phyloP scores from a whole-genome alignment of 2,329 filamentous ascomycete species.

The Ceratocystiopsis sp. region DNA sequence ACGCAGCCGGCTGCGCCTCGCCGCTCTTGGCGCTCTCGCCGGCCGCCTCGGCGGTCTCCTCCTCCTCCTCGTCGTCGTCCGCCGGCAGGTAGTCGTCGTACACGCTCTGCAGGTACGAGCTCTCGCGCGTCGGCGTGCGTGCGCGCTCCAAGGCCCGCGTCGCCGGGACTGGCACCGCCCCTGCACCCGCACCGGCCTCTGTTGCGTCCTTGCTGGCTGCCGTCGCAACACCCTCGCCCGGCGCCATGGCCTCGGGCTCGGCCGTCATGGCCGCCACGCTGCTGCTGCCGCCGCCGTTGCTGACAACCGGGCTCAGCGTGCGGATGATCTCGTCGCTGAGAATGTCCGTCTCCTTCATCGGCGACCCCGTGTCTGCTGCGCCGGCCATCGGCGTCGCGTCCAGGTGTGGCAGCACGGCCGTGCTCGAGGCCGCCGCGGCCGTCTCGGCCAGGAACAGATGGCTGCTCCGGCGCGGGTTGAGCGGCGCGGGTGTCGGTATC shows the following conservation, averaged over 20 bases:
- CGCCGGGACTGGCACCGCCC: too few species aligned
- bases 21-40: not conserved
- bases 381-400: constrained; percentile 16
- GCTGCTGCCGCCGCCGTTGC: constrained; percentile 12
- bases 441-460: constrained; percentile 19
- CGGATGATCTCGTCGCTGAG: constrained; percentile 60
- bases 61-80: constrained; percentile 18
- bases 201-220: not conserved
- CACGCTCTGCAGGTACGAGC: constrained; percentile 45
- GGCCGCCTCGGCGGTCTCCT: constrained; percentile 5
- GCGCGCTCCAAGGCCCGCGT: not conserved
- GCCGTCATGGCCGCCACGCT: constrained; percentile 10
- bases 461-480: constrained; percentile 24
- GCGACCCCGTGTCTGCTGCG: constrained; percentile 28
- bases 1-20: too few species aligned
- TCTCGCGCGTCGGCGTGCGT: constrained; percentile 25
- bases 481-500: constrained; percentile 21
- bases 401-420: too few species aligned
- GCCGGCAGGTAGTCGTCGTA: constrained; percentile 52
- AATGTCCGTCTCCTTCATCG: constrained; percentile 52
- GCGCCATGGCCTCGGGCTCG: not conserved
- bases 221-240: constrained; percentile 9
- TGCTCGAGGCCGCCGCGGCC: constrained; percentile 13
- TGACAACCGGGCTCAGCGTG: constrained; percentile 37
- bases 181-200: constrained; percentile 5